Evolutionary conservation across 805 yeast species (phyloP).

Genomic region (Naumovozyma baii): DNA sequence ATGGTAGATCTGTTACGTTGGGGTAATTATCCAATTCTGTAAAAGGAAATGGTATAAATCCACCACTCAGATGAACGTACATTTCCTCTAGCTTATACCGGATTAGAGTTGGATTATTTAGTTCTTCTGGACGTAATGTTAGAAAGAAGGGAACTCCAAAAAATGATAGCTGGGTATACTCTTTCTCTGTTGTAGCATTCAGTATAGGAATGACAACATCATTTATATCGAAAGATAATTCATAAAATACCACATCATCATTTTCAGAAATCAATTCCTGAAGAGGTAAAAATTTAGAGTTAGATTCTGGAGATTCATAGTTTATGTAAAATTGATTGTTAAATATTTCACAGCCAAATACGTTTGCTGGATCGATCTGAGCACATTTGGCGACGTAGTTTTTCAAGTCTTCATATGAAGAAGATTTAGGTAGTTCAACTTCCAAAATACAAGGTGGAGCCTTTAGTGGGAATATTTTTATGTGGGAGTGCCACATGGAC

Average conservation of each 20-base stretch:
- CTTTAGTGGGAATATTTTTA: constrained; percentile 52
- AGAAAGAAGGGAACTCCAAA: constrained; percentile 77
- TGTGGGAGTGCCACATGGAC: constrained; percentile 57
- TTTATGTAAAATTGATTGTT: constrained; percentile 58
- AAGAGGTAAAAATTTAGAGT: constrained; percentile 46
- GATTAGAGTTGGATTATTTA: constrained; percentile 47
- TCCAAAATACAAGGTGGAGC: constrained; percentile 46
- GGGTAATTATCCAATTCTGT: constrained; percentile 4
- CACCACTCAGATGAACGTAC: constrained; percentile 41
- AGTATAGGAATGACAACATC: constrained; percentile 55
- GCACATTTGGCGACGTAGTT: constrained; percentile 45
- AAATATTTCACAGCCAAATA: constrained; percentile 55
- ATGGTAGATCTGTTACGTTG: constrained; percentile 31
- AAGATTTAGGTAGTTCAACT: constrained; percentile 59
- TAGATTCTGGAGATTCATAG: constrained; percentile 52
- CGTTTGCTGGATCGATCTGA: constrained; percentile 26
- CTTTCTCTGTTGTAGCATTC: constrained; percentile 35
- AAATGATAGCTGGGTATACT: constrained; percentile 34
- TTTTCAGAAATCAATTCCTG: constrained; percentile 52
- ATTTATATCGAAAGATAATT: constrained; percentile 33
- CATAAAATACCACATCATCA: constrained; percentile 64
- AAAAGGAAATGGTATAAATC: constrained; percentile 23
- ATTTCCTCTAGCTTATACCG: constrained; percentile 45
- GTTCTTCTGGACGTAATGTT: constrained; percentile 43
- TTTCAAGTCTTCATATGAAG: constrained; percentile 56